Base-by-base conservation (phyloP, 2,329 filamentous ascomycete species). In the Decorospora gaudefroyi region DNA sequence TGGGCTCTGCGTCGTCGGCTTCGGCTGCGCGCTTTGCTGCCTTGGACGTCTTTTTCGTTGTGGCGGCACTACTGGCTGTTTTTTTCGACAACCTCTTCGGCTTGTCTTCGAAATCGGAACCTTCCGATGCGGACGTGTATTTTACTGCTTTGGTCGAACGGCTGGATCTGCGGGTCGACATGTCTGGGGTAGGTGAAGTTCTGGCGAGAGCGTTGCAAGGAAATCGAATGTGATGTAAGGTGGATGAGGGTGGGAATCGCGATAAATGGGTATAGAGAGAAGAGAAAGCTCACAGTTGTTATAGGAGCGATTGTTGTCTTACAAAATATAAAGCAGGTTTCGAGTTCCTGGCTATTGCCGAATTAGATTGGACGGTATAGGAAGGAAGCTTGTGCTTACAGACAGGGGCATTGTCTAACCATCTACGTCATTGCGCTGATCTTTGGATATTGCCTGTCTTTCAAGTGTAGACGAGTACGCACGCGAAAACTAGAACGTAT, bases 71-170 rank as follows among this genome's bases (percentile, higher is more conserved):
- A n/a, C n/a, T n/a, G n/a, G n/a, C n/a, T n/a, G n/a, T n/a, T n/a
- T n/a, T n/a, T n/a, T n/a, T n/a, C n/a, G n/a, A n/a, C n/a, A n/a
- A n/a, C 27, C 31, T 42, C 32, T 13, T 28, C 17, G 46, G 51
- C 34, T 41, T 45, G 8, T 38, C 31, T 15, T 46, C 51, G 10
- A 53, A 53, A 13, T 51, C 44, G 4, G 51, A 57, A 2, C 37
- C 47, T 15, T 49, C 44, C 2, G 49, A 48, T 12, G 46, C 49
- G 8, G 52, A 55, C 1, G 44, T 49, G 28, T 55, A 55, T 16
- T 56, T 54, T 0, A 58, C 46, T 6, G 25, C 25, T 18, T 28
- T n/a, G 15, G 35, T 22, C 25, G 25, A 26, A 26, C 21, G n/a
- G 6, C 12, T 28, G 11, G 17, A 13, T 18, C 12, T 13, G 25